Evolutionary conservation across 2,329 filamentous ascomycete genomes (phyloP).

Genomic region (Sporothrix globosa): DNA sequence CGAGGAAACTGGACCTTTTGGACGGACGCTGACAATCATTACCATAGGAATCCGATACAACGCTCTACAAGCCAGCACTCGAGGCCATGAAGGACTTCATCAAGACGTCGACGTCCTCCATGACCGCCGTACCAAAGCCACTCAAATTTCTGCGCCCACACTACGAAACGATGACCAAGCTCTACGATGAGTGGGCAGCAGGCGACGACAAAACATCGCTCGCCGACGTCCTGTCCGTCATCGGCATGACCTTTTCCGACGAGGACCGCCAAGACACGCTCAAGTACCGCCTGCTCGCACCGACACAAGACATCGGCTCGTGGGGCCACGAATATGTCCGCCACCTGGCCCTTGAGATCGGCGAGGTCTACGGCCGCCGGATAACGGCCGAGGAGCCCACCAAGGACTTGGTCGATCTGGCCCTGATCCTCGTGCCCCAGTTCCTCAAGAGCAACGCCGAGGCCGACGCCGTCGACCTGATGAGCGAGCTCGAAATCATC

Average conservation of each 20-base stretch:
- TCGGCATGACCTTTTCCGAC: constrained; percentile 98
- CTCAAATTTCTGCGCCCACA: constrained; percentile 97
- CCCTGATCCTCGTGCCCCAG: constrained; percentile 82
- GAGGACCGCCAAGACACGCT: constrained; percentile 94
- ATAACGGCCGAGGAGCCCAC: constrained; percentile 82
- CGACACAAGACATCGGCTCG: constrained; percentile 88
- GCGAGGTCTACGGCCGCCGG: constrained; percentile 88
- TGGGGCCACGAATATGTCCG: constrained; percentile 99
- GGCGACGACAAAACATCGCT: constrained; percentile 85
- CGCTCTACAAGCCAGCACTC: constrained; percentile 87
- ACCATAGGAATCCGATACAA: constrained; percentile 77
- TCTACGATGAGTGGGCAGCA: constrained; percentile 86
- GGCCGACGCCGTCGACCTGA: constrained; percentile 93
- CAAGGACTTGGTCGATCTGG: constrained; percentile 82
- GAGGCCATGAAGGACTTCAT: constrained; percentile 98
- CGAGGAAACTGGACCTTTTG: not conserved
- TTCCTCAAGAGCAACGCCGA: constrained; percentile 98
- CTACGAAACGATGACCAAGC: constrained; percentile 83
- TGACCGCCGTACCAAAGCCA: constrained; percentile 98
- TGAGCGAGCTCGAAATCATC: constrained; percentile 98
- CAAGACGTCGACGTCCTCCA: constrained; percentile 98
- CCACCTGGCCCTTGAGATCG: constrained; percentile 93
- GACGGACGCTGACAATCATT: not conserved
- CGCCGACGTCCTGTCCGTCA: constrained; percentile 93
- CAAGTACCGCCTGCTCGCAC: constrained; percentile 89